These are phyloP conservation scores for Xylariales sp. DNA, from an alignment of 2,329 filamentous ascomycete species.

Conservation along the genomic window DNA sequence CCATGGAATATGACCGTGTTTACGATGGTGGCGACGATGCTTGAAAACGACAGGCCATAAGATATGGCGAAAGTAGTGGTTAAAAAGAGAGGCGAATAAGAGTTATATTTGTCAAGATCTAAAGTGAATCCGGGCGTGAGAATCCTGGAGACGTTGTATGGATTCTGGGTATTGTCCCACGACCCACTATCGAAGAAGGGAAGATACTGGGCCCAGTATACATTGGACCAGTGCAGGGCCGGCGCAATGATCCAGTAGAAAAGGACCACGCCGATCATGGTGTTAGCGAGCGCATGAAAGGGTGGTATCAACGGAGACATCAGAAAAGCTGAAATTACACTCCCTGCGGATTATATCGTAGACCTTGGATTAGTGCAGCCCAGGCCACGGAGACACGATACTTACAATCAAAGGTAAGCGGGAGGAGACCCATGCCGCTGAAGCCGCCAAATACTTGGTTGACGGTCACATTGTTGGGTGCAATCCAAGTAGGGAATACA, in stretches of 20 bases:
- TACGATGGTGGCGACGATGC: slow-evolving; percentile 39
- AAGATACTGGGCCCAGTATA: slow-evolving; percentile 45
- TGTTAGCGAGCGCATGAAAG: slow-evolving; percentile 35
- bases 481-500: slow-evolving; percentile 41
- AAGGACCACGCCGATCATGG: slow-evolving; percentile 33
- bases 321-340: slow-evolving; percentile 29
- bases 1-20: slow-evolving; percentile 34
- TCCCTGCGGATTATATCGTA: too few relatives aligned
- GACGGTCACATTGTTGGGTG: slow-evolving; percentile 39
- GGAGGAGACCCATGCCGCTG: slow-evolving; percentile 35
- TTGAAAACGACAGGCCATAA: slow-evolving; percentile 49
- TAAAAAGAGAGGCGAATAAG: slow-evolving; percentile 52
- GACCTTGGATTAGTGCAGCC: too few relatives aligned
- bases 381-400: background rate
- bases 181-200: slow-evolving; percentile 50
- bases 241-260: slow-evolving; percentile 40
- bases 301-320: slow-evolving; percentile 27
- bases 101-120: slow-evolving; percentile 44
- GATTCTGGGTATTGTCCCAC: slow-evolving; percentile 51
- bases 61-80: slow-evolving; percentile 39
- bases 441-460: slow-evolving; percentile 46
- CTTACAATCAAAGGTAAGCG: slow-evolving; percentile 35
- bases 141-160: slow-evolving; percentile 49
- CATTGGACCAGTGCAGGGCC: slow-evolving; percentile 40
- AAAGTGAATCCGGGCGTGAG: slow-evolving; percentile 44